Conservation (phyloP, 2,329 filamentous ascomycete genomes). For the Tolypocladium guangdongense region DNA sequence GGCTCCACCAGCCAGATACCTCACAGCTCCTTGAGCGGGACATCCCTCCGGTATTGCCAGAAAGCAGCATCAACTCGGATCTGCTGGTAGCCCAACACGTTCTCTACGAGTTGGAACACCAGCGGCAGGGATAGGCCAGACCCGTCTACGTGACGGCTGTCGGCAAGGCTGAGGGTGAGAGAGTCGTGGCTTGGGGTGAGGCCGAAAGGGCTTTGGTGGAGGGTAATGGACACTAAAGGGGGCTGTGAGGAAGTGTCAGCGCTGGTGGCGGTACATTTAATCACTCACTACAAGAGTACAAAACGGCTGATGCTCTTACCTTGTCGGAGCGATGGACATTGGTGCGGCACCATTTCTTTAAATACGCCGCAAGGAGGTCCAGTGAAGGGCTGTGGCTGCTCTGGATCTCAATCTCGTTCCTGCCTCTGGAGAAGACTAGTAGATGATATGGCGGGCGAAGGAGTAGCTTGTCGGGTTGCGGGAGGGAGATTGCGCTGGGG, state of each 20-base stretch:
- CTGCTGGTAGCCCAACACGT: conserved; percentile 31
- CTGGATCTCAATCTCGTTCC: conserved; percentile 27
- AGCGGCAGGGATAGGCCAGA: conserved; percentile 30
- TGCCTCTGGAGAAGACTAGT: conserved; percentile 18
- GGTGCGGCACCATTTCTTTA: conserved; percentile 34
- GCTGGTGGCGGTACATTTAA: not conserved
- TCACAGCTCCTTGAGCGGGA: not conserved
- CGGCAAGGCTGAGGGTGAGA: conserved; percentile 23
- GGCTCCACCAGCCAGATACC: not conserved
- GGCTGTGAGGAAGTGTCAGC: conserved; percentile 19
- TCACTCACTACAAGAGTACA: not conserved
- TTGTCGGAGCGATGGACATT: conserved; percentile 27
- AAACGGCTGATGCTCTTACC: conserved; percentile 12
- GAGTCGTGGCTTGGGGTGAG: conserved; percentile 32
- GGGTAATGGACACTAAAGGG: conserved; percentile 26
- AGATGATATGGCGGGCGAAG: conserved; percentile 37
- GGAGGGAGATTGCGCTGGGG: conserved; percentile 28
- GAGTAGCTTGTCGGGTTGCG: conserved; percentile 36
- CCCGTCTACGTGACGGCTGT: conserved; percentile 18
- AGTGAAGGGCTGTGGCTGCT: conserved; percentile 36
- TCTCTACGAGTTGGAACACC: conserved; percentile 34
- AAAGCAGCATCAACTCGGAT: conserved; percentile 10
- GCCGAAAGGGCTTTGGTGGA: conserved; percentile 34
- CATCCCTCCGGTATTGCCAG: conserved; percentile 16
- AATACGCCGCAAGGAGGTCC: conserved; percentile 32